A percentile compares a stretch with the other conserved stretches of the same genome.
phyloP scores from a whole-genome alignment of 768 basidiomycete genomes.

The Dioszegia aurantiaca region DNA sequence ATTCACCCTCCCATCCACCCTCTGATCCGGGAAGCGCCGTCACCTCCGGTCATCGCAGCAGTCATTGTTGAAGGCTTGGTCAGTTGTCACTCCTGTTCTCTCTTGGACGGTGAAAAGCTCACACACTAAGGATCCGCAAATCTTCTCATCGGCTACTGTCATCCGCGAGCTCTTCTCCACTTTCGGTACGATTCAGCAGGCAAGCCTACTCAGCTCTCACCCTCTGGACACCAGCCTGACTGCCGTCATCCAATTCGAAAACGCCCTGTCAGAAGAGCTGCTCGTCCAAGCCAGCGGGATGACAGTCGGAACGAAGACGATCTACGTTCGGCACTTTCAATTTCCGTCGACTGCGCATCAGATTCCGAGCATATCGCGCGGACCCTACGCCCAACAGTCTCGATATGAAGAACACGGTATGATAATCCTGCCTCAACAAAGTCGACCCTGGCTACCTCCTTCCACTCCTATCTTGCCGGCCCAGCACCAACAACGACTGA shows the following conservation, averaged over 20 bases:
- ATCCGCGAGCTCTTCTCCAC: conserved; percentile 34
- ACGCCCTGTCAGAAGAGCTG: conserved; percentile 26
- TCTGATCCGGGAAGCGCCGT: conserved; percentile 9
- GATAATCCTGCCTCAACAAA: background rate
- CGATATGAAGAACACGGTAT: background rate
- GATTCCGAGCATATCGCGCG: background rate
- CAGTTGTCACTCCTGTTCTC: conserved; percentile 13
- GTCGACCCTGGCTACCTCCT: background rate
- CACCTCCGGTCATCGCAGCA: conserved; percentile 19
- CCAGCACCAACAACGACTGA: background rate
- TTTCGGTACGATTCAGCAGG: conserved; percentile 31
- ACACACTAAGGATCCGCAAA: conserved; percentile 27
- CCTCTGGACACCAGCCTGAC: conserved; percentile 12
- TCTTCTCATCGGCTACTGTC: conserved; percentile 23
- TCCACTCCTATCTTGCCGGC: background rate
- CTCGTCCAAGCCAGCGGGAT: conserved; percentile 32
- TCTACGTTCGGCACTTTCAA: conserved; percentile 9
- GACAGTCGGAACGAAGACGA: conserved; percentile 24
- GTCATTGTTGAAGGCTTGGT: conserved; percentile 42
- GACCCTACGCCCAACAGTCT: background rate
- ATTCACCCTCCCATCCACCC: conserved; percentile 34
- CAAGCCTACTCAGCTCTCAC: conserved; percentile 19
- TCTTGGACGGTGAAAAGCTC: background rate
- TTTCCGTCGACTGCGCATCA: background rate
- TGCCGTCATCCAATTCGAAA: conserved; percentile 36